These are phyloP conservation scores for Botryotinia globosa DNA, from an alignment of 2,329 filamentous ascomycete genomes.

Conservation along the genomic window DNA sequence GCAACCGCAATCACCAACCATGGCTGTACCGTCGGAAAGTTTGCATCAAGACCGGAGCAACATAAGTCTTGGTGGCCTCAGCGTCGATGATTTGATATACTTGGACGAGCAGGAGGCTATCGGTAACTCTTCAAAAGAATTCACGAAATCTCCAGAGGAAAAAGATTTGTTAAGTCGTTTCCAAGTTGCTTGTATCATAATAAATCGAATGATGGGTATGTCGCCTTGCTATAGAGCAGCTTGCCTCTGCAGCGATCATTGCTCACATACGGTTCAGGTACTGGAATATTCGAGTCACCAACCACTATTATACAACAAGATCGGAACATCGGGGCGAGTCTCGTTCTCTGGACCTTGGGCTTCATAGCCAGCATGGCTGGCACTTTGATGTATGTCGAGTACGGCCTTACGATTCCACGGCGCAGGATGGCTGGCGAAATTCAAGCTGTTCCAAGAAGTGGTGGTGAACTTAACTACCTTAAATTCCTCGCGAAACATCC, in stretches of 20 bases:
- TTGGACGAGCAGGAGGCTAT: neutral
- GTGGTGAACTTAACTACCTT: constrained; percentile 49
- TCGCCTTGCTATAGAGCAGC: too few species aligned
- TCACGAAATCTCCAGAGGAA: neutral
- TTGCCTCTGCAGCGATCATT: neutral
- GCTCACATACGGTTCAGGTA: constrained; percentile 23
- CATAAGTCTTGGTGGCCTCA: constrained; percentile 6
- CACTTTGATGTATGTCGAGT: constrained; percentile 43
- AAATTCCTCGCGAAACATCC: neutral
- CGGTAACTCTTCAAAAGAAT: constrained; percentile 4
- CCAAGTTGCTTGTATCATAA: constrained; percentile 15
- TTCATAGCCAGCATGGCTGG: constrained; percentile 35
- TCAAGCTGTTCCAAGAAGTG: constrained; percentile 44
- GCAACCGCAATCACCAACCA: neutral
- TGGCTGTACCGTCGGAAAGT: neutral
- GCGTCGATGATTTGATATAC: neutral
- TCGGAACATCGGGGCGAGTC: constrained; percentile 53
- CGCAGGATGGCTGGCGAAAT: constrained; percentile 42
- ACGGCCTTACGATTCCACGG: constrained; percentile 48
- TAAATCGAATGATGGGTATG: constrained; percentile 20
- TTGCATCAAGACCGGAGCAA: neutral
- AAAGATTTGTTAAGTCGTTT: constrained; percentile 17
- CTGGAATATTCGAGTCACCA: constrained; percentile 45
- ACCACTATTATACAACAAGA: constrained; percentile 47
- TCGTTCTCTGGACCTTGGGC: constrained; percentile 54